Evolutionary conservation across 176 grass and related monocot species (phyloP).

Genomic region (Rhynchospora tenuis): DNA sequence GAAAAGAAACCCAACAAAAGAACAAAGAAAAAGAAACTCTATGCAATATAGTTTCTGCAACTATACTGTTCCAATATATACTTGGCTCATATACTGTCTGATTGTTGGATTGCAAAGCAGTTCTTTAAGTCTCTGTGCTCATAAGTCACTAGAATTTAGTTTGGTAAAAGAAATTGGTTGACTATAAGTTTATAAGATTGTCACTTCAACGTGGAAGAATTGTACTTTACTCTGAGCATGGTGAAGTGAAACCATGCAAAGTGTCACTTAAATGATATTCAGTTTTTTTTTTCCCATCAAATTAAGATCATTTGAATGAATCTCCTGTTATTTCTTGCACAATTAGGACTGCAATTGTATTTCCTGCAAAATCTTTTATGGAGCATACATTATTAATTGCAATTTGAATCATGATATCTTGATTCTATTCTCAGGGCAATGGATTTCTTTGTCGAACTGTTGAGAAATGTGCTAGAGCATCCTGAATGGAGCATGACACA

Average conservation of each 20-base stretch:
- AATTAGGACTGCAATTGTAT: background rate
- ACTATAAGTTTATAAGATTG: background rate
- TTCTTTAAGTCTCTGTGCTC: background rate
- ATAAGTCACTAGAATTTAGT: background rate
- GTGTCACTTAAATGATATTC: background rate
- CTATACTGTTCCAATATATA: background rate
- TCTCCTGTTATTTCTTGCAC: background rate
- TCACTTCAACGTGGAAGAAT: background rate
- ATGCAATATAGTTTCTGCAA: background rate
- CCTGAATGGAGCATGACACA: constrained; percentile 34
- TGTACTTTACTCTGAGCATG: background rate
- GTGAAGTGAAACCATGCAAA: background rate
- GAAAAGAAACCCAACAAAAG: background rate
- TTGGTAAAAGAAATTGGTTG: background rate
- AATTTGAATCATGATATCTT: background rate
- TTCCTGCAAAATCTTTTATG: background rate
- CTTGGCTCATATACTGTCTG: background rate
- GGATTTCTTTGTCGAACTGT: constrained; percentile 37
- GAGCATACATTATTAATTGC: background rate
- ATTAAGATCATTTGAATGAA: too few relatives aligned
- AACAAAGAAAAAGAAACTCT: background rate
- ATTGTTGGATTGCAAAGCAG: background rate
- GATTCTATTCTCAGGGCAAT: constrained; percentile 23
- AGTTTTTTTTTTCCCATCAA: background rate
- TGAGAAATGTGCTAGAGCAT: constrained; percentile 22